phyloP scores from a whole-genome alignment of 2,329 filamentous ascomycete species.

The Aureobasidium sp. region DNA sequence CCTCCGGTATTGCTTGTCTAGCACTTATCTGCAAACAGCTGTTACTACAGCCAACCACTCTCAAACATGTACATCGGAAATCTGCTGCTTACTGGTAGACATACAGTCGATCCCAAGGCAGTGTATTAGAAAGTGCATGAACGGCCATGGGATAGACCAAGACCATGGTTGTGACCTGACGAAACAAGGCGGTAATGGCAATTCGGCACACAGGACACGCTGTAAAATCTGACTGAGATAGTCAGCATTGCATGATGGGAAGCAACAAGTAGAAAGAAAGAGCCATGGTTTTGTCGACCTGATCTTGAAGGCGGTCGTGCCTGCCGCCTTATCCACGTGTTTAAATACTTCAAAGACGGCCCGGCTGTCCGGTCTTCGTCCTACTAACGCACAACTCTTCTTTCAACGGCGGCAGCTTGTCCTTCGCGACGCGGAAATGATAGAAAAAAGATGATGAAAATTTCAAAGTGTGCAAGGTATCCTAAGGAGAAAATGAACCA shows the following conservation, averaged over 20 bases:
- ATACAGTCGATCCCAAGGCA: too few relatives aligned
- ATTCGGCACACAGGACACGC: background rate
- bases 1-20: background rate
- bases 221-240: background rate
- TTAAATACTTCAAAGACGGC: background rate
- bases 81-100: too few relatives aligned
- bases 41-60: background rate
- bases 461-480: constrained; percentile 1
- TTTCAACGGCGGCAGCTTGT: background rate
- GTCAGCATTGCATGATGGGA: background rate
- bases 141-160: too few relatives aligned
- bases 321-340: background rate
- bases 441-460: background rate
- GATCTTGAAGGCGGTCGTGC: background rate
- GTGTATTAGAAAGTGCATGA: too few relatives aligned
- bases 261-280: background rate
- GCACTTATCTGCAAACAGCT: background rate
- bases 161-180: too few relatives aligned
- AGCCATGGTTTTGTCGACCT: background rate
- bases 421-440: background rate
- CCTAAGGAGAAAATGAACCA: background rate
- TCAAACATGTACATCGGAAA: background rate
- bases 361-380: background rate
- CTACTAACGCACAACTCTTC: background rate
- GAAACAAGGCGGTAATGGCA: too few relatives aligned